A percentile compares a stretch with the other conserved stretches of the same genome.
These are phyloP conservation scores for Podaxis mareebaensis DNA, from an alignment of 768 basidiomycete genomes.

Conservation along the genomic window DNA sequence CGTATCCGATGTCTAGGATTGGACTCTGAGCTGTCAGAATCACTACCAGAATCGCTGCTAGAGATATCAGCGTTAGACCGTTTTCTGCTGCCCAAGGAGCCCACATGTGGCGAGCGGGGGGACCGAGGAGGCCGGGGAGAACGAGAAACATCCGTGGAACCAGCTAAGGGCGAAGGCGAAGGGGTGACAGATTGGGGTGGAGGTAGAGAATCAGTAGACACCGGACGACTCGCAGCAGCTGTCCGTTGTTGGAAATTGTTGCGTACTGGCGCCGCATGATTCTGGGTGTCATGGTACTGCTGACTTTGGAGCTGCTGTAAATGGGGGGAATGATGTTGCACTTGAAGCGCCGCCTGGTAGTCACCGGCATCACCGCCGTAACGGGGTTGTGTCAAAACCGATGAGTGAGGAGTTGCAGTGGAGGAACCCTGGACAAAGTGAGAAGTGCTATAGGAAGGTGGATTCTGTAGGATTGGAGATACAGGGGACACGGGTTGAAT, in stretches of 20 bases:
- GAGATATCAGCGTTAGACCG: constrained; percentile 11
- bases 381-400: constrained; percentile 8
- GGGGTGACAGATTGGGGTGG: constrained; percentile 30
- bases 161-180: constrained; percentile 31
- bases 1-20: constrained; percentile 13
- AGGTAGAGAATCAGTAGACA: constrained; percentile 12
- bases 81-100: constrained; percentile 15
- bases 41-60: constrained; percentile 5
- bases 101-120: constrained; percentile 14
- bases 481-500: constrained; percentile 39
- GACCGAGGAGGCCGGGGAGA: constrained; percentile 17
- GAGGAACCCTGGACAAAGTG: constrained; percentile 41
- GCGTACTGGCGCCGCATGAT: constrained; percentile 19
- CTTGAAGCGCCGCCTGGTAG: constrained; percentile 22
- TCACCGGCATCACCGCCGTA: constrained; percentile 9
- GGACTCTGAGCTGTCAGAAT: constrained; percentile 7
- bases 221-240: not conserved
- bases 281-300: constrained; percentile 15
- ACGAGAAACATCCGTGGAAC: constrained; percentile 3
- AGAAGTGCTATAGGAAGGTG: constrained; percentile 29
- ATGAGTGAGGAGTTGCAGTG: constrained; percentile 23
- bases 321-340: constrained; percentile 26
- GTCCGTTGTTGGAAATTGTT: not conserved
- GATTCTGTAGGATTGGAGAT: constrained; percentile 24
- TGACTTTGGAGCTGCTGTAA: constrained; percentile 27